Conservation (phyloP, 2,329 filamentous ascomycete genomes). For the Westerdykella aurantiaca region DNA sequence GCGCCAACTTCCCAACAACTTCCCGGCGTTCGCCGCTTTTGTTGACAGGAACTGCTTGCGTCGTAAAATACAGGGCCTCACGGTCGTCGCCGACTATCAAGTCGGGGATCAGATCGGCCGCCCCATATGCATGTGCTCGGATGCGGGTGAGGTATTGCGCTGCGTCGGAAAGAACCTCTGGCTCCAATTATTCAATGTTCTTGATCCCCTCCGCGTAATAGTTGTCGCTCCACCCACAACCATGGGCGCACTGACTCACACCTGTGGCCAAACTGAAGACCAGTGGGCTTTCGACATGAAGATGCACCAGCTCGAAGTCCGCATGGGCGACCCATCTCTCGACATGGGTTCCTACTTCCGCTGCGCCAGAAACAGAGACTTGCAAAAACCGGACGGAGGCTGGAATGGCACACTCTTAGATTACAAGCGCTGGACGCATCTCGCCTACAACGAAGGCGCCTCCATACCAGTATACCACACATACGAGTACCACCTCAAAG, state of each 20-base stretch:
- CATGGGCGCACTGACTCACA: conserved; percentile 56
- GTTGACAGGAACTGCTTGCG: conserved; percentile 18
- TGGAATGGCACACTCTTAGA: too few relatives aligned
- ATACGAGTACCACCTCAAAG: conserved; percentile 64
- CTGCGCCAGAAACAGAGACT: too few relatives aligned
- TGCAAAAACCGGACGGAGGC: too few relatives aligned
- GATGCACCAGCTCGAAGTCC: conserved; percentile 54
- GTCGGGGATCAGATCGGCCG: too few relatives aligned
- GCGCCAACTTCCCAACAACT: conserved; percentile 25
- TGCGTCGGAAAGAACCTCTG: conserved; percentile 45
- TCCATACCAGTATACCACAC: conserved; percentile 64
- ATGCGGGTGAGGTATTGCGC: too few relatives aligned
- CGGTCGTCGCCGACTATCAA: conserved; percentile 40
- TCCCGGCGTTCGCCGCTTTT: conserved; percentile 17
- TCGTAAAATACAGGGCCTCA: conserved; percentile 44
- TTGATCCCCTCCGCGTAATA: conserved; percentile 31
- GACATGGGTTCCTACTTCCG: too few relatives aligned
- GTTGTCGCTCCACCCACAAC: conserved; percentile 54
- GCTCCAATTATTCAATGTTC: conserved; percentile 19
- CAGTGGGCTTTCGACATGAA: conserved; percentile 60
- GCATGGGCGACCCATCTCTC: too few relatives aligned
- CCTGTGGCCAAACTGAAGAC: conserved; percentile 52
- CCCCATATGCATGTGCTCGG: too few relatives aligned
- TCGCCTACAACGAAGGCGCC: conserved; percentile 70
- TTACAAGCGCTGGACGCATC: conserved; percentile 57